phyloP scores from a whole-genome alignment of 1,139 yeast genomes.

The Geotrichum klebahnii region DNA sequence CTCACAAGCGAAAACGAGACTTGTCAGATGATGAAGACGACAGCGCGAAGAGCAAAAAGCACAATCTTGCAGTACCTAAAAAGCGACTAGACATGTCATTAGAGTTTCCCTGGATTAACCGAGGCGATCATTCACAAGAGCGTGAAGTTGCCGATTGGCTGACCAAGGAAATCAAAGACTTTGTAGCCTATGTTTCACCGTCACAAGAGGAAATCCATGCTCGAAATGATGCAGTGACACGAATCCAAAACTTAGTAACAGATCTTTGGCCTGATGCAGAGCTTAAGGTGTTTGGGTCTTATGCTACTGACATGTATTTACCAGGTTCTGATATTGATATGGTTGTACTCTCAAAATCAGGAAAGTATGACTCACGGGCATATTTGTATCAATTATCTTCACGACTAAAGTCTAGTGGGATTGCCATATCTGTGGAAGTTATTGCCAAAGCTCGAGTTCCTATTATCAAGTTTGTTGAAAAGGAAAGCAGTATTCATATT shows the following conservation, averaged over 20 bases:
- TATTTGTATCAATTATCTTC: slow-evolving; percentile 73
- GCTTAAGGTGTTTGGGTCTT: slow-evolving; percentile 88
- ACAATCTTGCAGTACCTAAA: slow-evolving; percentile 23
- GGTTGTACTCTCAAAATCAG: slow-evolving; percentile 68
- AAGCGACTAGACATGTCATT: slow-evolving; percentile 27
- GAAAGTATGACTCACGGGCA: slow-evolving; percentile 63
- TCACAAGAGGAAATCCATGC: slow-evolving; percentile 65
- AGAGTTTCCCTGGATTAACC: slow-evolving; percentile 75
- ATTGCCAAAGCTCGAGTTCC: slow-evolving; percentile 94
- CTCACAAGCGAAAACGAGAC: slow-evolving; percentile 25
- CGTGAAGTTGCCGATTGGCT: slow-evolving; percentile 78
- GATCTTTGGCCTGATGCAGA: slow-evolving; percentile 77
- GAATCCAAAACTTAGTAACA: slow-evolving; percentile 55
- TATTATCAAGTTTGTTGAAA: slow-evolving; percentile 86
- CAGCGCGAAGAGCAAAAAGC: slow-evolving; percentile 29
- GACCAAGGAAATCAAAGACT: slow-evolving; percentile 81
- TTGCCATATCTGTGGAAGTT: slow-evolving; percentile 76
- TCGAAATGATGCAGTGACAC: slow-evolving; percentile 63
- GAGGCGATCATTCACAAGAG: slow-evolving; percentile 69
- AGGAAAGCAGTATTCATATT: slow-evolving; percentile 64
- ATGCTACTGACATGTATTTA: slow-evolving; percentile 86
- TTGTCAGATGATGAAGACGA: slow-evolving; percentile 31
- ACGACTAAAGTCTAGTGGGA: slow-evolving; percentile 54
- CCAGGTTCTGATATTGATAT: slow-evolving; percentile 97
- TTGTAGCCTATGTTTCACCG: slow-evolving; percentile 84